phyloP scores from a whole-genome alignment of 2,329 filamentous ascomycete species.

The Colletotrichum coccodes region DNA sequence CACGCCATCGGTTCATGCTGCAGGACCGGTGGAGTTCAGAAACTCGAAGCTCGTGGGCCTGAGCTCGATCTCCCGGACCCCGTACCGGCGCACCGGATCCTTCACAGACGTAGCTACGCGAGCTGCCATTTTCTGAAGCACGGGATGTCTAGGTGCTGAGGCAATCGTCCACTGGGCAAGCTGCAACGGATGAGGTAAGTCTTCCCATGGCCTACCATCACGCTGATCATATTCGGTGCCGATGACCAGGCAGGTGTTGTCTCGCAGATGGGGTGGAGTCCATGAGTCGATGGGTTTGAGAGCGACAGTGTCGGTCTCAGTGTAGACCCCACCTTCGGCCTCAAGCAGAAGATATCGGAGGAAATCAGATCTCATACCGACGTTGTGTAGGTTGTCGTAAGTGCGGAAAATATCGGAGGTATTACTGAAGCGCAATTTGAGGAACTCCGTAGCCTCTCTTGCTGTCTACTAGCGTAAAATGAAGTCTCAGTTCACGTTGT shows the following conservation, averaged over 20 bases:
- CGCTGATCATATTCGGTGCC: conserved; percentile 43
- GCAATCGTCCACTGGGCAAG: conserved; percentile 37
- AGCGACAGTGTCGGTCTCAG: conserved; percentile 56
- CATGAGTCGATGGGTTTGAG: conserved; percentile 46
- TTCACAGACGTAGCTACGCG: conserved; percentile 37
- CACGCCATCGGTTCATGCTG: conserved; percentile 45
- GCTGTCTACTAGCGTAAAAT: conserved; percentile 39
- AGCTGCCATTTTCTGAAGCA: conserved; percentile 40
- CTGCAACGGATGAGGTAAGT: conserved; percentile 36
- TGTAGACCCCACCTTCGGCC: conserved; percentile 80
- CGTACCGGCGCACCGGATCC: conserved; percentile 20
- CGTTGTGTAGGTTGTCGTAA: conserved; percentile 38
- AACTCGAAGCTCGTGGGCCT: conserved; percentile 40
- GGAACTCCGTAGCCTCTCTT: conserved; percentile 39
- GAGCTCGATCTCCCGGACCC: conserved; percentile 12
- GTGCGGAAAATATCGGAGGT: conserved; percentile 33
- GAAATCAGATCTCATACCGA: conserved; percentile 68
- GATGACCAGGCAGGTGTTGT: conserved; percentile 34
- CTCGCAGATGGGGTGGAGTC: conserved; percentile 38
- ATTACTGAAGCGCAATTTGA: conserved; percentile 29
- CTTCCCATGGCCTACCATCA: conserved; percentile 36
- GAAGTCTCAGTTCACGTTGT: neutral
- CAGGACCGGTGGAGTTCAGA: conserved; percentile 44
- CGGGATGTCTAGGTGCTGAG: conserved; percentile 38
- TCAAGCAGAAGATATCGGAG: conserved; percentile 78